These are phyloP conservation scores for Trypanosoma lewisi DNA, from an alignment of 208 protist genomes.

Conservation along the genomic window DNA sequence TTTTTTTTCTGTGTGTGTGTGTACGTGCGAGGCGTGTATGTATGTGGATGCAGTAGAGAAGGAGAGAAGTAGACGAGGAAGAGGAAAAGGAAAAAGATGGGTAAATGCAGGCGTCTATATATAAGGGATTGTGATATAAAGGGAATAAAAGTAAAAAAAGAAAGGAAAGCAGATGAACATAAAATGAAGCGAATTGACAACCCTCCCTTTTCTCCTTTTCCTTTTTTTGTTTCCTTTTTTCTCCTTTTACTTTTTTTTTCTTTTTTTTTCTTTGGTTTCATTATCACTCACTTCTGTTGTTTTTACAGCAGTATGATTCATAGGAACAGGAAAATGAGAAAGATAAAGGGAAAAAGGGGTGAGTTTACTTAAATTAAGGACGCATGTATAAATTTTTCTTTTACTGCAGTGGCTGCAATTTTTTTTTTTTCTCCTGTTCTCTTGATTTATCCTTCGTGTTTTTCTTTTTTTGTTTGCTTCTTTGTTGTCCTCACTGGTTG, in stretches of 20 bases:
- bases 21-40: background rate
- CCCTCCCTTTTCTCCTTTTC: slow-evolving; percentile 5
- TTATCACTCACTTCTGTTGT: slow-evolving; percentile 21
- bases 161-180: background rate
- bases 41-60: background rate
- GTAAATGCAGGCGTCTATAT: background rate
- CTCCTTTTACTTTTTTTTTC: slow-evolving; percentile 18
- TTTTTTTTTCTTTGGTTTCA: slow-evolving; percentile 15
- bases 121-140: background rate
- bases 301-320: background rate
- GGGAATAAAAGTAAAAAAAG: background rate
- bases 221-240: slow-evolving; percentile 24
- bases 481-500: background rate
- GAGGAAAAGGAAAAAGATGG: background rate
- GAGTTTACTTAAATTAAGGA: no score
- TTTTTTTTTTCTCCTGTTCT: background rate
- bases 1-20: background rate
- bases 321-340: no score
- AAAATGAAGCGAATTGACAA: background rate
- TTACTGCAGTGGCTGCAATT: background rate
- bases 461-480: background rate
- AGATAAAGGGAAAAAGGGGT: no score
- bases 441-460: background rate
- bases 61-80: slow-evolving; percentile 8
- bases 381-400: slow-evolving; percentile 24